Conservation (phyloP, 208 protist genomes). For the Trichomonas vaginalis region DNA sequence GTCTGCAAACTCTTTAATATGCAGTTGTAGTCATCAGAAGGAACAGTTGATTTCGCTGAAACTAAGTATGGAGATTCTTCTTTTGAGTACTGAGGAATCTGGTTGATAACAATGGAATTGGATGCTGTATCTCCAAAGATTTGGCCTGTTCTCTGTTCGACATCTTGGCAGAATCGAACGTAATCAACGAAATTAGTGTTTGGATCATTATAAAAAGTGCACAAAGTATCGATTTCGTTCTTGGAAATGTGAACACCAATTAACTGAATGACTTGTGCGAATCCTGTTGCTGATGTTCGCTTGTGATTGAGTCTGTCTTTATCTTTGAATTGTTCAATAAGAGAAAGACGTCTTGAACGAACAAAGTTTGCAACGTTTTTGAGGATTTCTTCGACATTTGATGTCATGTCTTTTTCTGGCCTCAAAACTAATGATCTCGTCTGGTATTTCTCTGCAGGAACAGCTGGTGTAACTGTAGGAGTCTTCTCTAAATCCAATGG, state of each 20-base stretch:
- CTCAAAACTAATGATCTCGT: not conserved
- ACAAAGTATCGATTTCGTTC: not conserved
- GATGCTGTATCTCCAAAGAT: not conserved
- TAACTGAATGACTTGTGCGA: not conserved
- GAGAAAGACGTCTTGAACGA: not conserved
- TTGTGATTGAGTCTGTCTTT: not conserved
- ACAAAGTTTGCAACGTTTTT: not conserved
- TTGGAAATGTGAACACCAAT: not conserved
- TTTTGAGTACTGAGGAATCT: not conserved
- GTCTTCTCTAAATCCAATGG: not conserved
- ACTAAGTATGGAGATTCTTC: not conserved
- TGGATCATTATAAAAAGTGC: not conserved
- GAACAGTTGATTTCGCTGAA: too few relatives aligned
- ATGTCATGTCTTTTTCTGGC: not conserved
- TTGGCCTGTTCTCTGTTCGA: not conserved
- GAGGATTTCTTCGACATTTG: not conserved
- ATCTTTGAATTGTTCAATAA: conserved; percentile 3
- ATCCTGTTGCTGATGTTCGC: not conserved
- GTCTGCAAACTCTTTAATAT: not conserved
- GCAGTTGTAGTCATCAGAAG: not conserved
- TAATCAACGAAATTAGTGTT: conserved; percentile 11
- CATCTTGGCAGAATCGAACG: not conserved
- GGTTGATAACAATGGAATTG: not conserved
- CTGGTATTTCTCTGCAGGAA: not conserved
- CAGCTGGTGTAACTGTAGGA: not conserved